Evolutionary conservation across 1,284 basidiomycete species (phyloP), one percentile per base, ranked within the genome.

Genomic region (Taiwanofungus camphoratus): DNA sequence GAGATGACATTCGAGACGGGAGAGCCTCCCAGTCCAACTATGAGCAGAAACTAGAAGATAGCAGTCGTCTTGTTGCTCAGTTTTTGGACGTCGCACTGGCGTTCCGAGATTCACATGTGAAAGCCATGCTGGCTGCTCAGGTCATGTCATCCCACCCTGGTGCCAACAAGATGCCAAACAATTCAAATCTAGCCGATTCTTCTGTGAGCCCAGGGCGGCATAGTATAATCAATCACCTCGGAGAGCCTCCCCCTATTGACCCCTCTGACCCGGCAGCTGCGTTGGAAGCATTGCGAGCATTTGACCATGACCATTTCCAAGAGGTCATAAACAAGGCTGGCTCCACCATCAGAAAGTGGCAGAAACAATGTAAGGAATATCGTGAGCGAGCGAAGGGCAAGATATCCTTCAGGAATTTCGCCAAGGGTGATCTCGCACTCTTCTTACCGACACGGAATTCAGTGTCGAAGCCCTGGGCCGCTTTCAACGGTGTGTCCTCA

Each of bases 371-470:
- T 67, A 92, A 91, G 60, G 85, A 90, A 54, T 95, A 95, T 52
- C 77, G 92, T 36, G 94, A 98, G 52, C 81, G 90, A 16, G 83
- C 90, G 12, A 90, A 88, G 63, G 89, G 92, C 47, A 95, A 94
- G 67, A 93, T 97, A 44, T 88, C 92, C 1, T 95, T 96, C 64
- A 76, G 90, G 53, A 92, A 92, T 66, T 97, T 97, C 55, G 74
- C 84, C 3, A 91, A 91, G 60, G 92, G 92, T 11, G 94, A 98
- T 67, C 70, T 99, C 39, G 93, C 93, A 0, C 72, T 99, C 27
- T 99, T 99, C 66, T 70, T 99, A 22, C 95, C 95, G 1, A 98
- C 96, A 0, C 74, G 94, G 38, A 96, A 96, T 62, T 90, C 92
- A 15, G 78, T 90, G 1, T 84, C 87, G 30, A 92, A 92, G 60